Evolutionary conservation across 441 rosid genomes (phyloP), one percentile per base, ranked within the genome.

Genomic region (Pelargonium fulgidum): DNA sequence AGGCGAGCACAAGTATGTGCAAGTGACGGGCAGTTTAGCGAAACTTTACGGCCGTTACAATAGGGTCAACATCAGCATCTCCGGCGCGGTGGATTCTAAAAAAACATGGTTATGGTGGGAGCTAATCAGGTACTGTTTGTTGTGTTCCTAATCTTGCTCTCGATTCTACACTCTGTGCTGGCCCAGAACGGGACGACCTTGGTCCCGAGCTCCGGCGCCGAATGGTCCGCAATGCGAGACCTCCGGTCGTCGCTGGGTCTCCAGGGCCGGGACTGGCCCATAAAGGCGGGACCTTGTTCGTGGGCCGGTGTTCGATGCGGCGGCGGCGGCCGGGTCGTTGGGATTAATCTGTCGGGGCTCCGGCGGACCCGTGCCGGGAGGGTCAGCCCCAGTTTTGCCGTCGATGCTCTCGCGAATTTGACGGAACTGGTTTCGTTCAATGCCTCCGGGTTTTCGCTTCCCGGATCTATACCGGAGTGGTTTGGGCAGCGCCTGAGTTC

Each of bases 201-300:
- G 48, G 12, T 9, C 54, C 16, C 68, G 73, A 83, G 68, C 69
- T 80, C 88, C 44, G 11, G 69, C 52, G 48, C 58, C 54, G 96
- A 94, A 77, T 50, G 82, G 42, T 70, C 75, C 1, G 88, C 94
- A 81, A 71, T 95, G 67, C 85, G 89, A 48, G 72, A 76, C 59
- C 97, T 95, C 72, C 84, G 99, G 86, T 90, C 98, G 12, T 79
- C 96, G 73, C 80, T 94, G 72, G 99, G 98, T 65, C 81, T 95
- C 72, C 85, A 85, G 78, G 78, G 89, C 70, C 81, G 56, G 14
- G 98, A 92, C 64, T 95, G 99, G 99, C 98, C 99, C 2, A 81
- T 76, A 20, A 92, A 87, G 82, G 84, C 75, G 4, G 85, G 87
- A 70, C 99, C 96, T 59, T 95, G 99, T 76, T 59, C 42, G 16